phyloP scores from a whole-genome alignment of 2,329 filamentous ascomycete genomes.

The Claviceps africana region DNA sequence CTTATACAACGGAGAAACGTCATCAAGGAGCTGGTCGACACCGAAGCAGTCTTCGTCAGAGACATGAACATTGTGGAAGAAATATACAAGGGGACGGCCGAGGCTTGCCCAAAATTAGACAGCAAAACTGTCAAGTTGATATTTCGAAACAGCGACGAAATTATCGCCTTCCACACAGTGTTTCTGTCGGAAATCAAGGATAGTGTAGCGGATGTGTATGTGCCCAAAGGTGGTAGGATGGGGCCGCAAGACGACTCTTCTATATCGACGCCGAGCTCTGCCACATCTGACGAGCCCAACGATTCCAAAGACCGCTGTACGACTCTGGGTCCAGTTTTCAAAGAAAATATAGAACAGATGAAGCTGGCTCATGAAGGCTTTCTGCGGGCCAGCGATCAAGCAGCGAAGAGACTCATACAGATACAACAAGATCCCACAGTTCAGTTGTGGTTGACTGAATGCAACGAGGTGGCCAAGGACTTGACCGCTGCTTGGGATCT shows the following conservation, averaged over 20 bases:
- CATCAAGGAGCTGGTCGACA: conserved; percentile 85
- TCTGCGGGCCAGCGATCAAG: conserved; percentile 47
- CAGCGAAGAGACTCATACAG: conserved; percentile 45
- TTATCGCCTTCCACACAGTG: conserved; percentile 70
- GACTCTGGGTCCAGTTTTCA: conserved; percentile 38
- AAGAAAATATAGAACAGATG: conserved; percentile 44
- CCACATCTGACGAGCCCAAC: conserved; percentile 27
- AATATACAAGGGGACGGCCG: conserved; percentile 90
- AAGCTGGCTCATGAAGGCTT: conserved; percentile 48
- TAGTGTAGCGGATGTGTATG: conserved; percentile 66
- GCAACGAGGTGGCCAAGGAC: conserved; percentile 81
- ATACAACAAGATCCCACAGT: conserved; percentile 50
- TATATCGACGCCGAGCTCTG: conserved; percentile 26
- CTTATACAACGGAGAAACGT: conserved; percentile 69
- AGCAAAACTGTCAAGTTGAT: conserved; percentile 75
- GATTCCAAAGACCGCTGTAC: conserved; percentile 40
- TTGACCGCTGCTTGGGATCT: conserved; percentile 89
- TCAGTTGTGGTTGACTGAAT: conserved; percentile 83
- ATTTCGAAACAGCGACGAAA: conserved; percentile 84
- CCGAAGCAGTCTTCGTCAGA: conserved; percentile 76
- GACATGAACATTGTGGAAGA: conserved; percentile 97
- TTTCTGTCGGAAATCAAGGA: conserved; percentile 73
- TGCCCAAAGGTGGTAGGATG: conserved; percentile 39
- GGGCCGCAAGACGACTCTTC: conserved; percentile 28
- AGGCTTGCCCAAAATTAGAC: conserved; percentile 65